Evolutionary conservation across 2,329 filamentous ascomycete species (phyloP).

Genomic region (Cercospora citrullina): DNA sequence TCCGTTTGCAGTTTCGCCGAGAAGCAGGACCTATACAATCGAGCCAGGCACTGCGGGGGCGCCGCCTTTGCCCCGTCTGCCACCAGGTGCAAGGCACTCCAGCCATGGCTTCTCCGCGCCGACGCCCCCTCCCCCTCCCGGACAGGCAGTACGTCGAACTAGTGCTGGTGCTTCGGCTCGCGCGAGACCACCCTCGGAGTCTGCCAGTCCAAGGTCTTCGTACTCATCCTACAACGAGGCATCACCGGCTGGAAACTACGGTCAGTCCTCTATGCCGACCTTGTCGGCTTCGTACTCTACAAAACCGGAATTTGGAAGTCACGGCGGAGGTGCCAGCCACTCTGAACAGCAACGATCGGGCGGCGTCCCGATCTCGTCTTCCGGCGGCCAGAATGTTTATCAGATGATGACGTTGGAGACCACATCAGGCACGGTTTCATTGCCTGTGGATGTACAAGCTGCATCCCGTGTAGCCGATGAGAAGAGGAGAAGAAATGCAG

Average conservation of each 20-base stretch:
- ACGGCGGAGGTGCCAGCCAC: slow-evolving; percentile 2
- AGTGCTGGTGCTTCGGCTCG: slow-evolving; percentile 31
- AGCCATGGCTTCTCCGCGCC: slow-evolving; percentile 40
- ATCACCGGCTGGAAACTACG: slow-evolving; percentile 32
- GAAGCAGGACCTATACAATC: slow-evolving; percentile 45
- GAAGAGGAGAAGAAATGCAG: slow-evolving; percentile 81
- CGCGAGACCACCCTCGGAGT: slow-evolving; percentile 33
- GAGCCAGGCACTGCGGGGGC: slow-evolving; percentile 48
- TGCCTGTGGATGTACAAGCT: slow-evolving; percentile 76
- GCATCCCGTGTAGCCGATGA: slow-evolving; percentile 81
- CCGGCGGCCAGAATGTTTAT: slow-evolving; percentile 48
- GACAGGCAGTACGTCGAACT: slow-evolving; percentile 44
- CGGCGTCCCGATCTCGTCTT: slow-evolving; percentile 49
- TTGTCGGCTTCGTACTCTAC: slow-evolving; percentile 25
- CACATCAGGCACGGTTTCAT: slow-evolving; percentile 54
- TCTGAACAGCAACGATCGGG: slow-evolving; percentile 37
- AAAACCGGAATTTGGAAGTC: slow-evolving; percentile 14
- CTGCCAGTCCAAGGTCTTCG: slow-evolving; percentile 51
- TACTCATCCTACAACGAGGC: slow-evolving; percentile 50
- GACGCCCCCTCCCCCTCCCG: slow-evolving; percentile 37
- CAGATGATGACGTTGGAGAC: slow-evolving; percentile 57
- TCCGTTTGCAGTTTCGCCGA: slow-evolving; percentile 48
- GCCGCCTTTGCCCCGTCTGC: slow-evolving; percentile 51
- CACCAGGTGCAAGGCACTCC: slow-evolving; percentile 40
- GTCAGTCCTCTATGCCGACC: slow-evolving; percentile 26